phyloP scores from a whole-genome alignment of 78 protist genomes.

The Guillardia theta region DNA sequence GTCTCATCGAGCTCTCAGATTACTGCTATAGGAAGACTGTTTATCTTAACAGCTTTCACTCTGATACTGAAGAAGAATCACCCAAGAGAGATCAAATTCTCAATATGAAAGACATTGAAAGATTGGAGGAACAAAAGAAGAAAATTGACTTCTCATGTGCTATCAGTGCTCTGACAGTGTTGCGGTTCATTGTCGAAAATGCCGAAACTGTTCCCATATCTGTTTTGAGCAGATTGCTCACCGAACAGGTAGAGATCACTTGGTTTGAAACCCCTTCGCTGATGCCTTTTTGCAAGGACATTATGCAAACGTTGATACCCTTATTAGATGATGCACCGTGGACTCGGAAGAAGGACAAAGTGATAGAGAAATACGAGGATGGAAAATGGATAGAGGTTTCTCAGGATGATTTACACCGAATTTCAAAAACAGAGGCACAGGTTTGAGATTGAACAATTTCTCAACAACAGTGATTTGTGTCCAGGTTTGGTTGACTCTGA shows the following conservation, averaged over 20 bases:
- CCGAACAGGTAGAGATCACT: too few species aligned
- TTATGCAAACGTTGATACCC: background rate
- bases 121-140: background rate
- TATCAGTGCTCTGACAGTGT: background rate
- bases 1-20: slow-evolving; percentile 25
- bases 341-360: background rate
- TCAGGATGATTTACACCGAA: background rate
- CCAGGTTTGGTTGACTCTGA: slow-evolving; percentile 3
- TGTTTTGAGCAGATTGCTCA: background rate
- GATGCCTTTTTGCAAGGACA: too few species aligned
- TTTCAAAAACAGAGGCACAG: background rate
- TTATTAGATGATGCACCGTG: background rate
- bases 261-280: too few species aligned
- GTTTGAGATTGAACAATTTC: background rate
- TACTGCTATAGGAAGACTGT: slow-evolving; percentile 36
- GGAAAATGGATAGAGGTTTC: background rate
- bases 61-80: background rate
- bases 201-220: background rate
- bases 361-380: background rate
- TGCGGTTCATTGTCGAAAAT: background rate
- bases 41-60: background rate
- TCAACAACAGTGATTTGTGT: background rate
- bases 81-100: background rate
- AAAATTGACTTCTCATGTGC: background rate
- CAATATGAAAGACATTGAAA: background rate